phyloP scores from a whole-genome alignment of 805 yeast genomes.

The Zygoascus ofunaensis region DNA sequence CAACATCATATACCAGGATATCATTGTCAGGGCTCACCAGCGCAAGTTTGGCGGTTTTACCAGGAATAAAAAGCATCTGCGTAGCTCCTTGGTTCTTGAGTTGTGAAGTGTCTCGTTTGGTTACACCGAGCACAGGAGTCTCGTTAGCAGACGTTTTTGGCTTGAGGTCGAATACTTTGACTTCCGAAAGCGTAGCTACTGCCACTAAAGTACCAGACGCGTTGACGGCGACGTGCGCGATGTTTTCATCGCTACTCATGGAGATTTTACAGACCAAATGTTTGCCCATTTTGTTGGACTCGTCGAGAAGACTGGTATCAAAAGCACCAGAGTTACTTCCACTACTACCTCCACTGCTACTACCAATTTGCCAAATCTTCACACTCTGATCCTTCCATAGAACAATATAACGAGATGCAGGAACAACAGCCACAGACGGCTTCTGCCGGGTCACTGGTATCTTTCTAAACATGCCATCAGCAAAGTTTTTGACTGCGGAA shows the following conservation, averaged over 20 bases:
- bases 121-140: background rate
- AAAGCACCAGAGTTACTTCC: too few relatives aligned
- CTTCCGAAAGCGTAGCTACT: conserved; percentile 59
- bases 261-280: conserved; percentile 57
- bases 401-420: conserved; percentile 43
- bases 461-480: conserved; percentile 62
- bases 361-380: conserved; percentile 64
- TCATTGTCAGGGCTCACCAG: conserved; percentile 22
- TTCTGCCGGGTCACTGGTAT: conserved; percentile 53
- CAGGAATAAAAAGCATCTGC: conserved; percentile 15
- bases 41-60: conserved; percentile 11
- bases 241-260: conserved; percentile 69
- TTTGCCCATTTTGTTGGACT: conserved; percentile 31
- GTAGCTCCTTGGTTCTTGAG: conserved; percentile 13
- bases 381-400: conserved; percentile 79
- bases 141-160: too few relatives aligned
- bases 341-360: too few relatives aligned
- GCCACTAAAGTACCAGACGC: conserved; percentile 56
- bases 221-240: conserved; percentile 58
- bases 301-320: conserved; percentile 16
- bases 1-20: conserved; percentile 18
- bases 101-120: conserved; percentile 3
- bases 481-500: conserved; percentile 57
- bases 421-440: conserved; percentile 43
- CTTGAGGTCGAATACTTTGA: conserved; percentile 57